phyloP scores from a whole-genome alignment of 2,329 filamentous ascomycete species.

The Penicillium sp. region DNA sequence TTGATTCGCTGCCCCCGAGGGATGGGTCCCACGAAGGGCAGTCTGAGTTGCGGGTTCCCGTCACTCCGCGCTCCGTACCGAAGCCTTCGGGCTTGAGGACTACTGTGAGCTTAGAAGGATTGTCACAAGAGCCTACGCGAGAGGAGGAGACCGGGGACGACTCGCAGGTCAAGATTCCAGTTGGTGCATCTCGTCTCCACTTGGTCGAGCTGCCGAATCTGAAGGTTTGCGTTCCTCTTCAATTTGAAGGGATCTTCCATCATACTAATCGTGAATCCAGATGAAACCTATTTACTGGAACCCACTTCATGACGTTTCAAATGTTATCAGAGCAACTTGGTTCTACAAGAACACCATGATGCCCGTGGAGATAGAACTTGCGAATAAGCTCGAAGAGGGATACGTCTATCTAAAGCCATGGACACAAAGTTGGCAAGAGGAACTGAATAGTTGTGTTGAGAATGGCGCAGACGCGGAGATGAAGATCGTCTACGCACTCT shows the following conservation, averaged over 20 bases:
- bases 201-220: constrained; percentile 80
- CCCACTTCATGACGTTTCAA: constrained; percentile 83
- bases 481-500: constrained; percentile 82
- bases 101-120: constrained; percentile 30
- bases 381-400: constrained; percentile 90
- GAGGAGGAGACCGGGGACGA: constrained; percentile 34
- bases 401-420: constrained; percentile 85
- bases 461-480: constrained; percentile 88
- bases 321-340: constrained; percentile 87
- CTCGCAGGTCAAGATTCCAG: constrained; percentile 66
- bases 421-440: constrained; percentile 90
- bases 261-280: constrained; percentile 42
- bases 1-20: constrained; percentile 33
- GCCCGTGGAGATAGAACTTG: constrained; percentile 80
- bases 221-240: constrained; percentile 37
- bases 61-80: constrained; percentile 19
- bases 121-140: constrained; percentile 19
- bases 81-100: constrained; percentile 37
- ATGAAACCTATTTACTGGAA: constrained; percentile 99
- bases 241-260: neutral
- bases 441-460: constrained; percentile 85
- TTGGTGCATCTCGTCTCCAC: constrained; percentile 88
- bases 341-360: constrained; percentile 96
- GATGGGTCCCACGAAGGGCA: constrained; percentile 29
- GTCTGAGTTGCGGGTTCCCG: constrained; percentile 24